These are phyloP conservation scores for Cephaloascus albidus DNA, from an alignment of 805 yeast species.

Conservation along the genomic window DNA sequence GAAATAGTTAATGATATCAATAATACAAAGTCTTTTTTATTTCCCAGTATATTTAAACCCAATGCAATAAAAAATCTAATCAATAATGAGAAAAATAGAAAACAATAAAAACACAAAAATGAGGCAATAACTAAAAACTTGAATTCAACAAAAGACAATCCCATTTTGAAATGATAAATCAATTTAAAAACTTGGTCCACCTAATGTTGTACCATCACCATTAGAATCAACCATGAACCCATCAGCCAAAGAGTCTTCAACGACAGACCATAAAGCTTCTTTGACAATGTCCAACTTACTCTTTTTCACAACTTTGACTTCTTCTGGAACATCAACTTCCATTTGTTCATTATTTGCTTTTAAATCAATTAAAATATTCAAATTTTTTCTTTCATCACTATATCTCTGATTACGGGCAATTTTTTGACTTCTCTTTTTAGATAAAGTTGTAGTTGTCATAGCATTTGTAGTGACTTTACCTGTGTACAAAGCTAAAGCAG, in stretches of 20 bases:
- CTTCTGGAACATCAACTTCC: conserved; percentile 33
- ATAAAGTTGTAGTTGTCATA: conserved; percentile 52
- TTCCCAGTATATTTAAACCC: background rate
- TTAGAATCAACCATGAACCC: conserved; percentile 31
- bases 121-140: too few relatives aligned
- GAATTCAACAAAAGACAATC: too few relatives aligned
- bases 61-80: too few relatives aligned
- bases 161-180: too few relatives aligned
- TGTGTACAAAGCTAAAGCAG: conserved; percentile 30
- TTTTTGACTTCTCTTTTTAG: conserved; percentile 73
- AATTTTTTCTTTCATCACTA: conserved; percentile 41
- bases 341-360: conserved; percentile 40
- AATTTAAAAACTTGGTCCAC: conserved; percentile 55
- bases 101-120: too few relatives aligned
- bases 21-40: conserved; percentile 1
- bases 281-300: conserved; percentile 39
- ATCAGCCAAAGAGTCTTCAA: conserved; percentile 45
- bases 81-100: background rate
- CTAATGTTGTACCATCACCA: conserved; percentile 80
- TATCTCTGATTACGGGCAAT: conserved; percentile 73
- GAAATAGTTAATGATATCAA: too few relatives aligned
- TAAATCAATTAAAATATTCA: conserved; percentile 35
- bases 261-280: conserved; percentile 63
- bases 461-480: conserved; percentile 16
- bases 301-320: conserved; percentile 8